A percentile compares a stretch with the other conserved stretches of the same genome.
Conservation (phyloP, 2,329 filamentous ascomycete genomes). For the Hymenoscyphus fraxineus region DNA sequence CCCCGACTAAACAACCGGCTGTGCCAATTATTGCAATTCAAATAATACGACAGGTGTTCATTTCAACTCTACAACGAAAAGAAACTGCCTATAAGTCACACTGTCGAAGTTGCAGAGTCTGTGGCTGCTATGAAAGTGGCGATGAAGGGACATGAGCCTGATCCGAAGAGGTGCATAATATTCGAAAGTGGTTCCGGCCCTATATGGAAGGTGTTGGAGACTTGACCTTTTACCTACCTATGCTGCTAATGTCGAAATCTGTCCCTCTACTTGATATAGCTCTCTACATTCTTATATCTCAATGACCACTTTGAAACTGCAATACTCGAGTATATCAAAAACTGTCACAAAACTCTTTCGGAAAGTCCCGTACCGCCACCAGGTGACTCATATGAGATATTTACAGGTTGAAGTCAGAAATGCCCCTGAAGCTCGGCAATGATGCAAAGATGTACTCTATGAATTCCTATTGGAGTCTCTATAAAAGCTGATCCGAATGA, state of each 20-base stretch:
- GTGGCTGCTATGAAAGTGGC: conserved; percentile 9
- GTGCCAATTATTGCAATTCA: conserved; percentile 14
- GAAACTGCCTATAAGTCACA: not conserved
- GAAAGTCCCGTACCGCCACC: not conserved
- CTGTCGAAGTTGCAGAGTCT: conserved; percentile 12
- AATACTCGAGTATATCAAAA: too few relatives aligned
- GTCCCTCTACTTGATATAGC: too few relatives aligned
- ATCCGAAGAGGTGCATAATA: conserved; percentile 14
- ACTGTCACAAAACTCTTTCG: not conserved
- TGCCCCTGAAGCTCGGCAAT: not conserved
- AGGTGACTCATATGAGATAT: not conserved
- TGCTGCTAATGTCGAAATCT: too few relatives aligned
- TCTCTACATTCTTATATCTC: too few relatives aligned
- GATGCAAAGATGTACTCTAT: not conserved
- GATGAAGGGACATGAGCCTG: conserved; percentile 11
- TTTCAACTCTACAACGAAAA: conserved; percentile 16
- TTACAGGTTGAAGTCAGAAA: not conserved
- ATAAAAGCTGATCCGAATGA: not conserved
- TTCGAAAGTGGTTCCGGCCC: conserved; percentile 1
- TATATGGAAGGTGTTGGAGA: not conserved
- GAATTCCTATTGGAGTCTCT: not conserved
- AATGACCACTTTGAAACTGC: too few relatives aligned
- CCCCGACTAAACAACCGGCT: conserved; percentile 5
- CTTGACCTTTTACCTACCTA: too few relatives aligned
- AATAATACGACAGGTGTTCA: conserved; percentile 13